phyloP scores from a whole-genome alignment of 495 filamentous ascomycete species.

The Aspergillus biplanus region DNA sequence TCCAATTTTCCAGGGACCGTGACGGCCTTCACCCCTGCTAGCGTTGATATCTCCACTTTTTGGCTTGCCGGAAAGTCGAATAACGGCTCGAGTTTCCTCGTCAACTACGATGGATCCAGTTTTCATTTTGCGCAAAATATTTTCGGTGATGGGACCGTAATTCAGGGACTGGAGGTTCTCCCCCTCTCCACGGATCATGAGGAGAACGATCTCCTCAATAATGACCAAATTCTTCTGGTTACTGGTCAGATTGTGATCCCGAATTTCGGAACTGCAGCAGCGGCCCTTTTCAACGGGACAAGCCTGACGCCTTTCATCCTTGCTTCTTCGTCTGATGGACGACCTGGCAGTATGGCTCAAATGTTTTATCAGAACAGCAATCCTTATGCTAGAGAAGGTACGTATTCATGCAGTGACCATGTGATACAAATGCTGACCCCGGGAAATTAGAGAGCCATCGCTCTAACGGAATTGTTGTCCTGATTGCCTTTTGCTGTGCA shows the following conservation, averaged over 20 bases:
- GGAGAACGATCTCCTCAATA: slow-evolving; percentile 61
- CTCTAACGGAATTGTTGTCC: slow-evolving; percentile 82
- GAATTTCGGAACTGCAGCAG: slow-evolving; percentile 81
- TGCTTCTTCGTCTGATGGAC: slow-evolving; percentile 63
- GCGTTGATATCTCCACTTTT: slow-evolving; percentile 64
- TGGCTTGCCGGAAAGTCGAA: slow-evolving; percentile 75
- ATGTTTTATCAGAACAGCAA: slow-evolving; percentile 77
- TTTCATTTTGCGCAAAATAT: slow-evolving; percentile 60
- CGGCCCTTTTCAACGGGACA: slow-evolving; percentile 83
- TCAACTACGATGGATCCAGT: slow-evolving; percentile 71
- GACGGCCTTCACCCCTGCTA: slow-evolving; percentile 73
- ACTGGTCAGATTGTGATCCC: slow-evolving; percentile 78
- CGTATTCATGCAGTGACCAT: slow-evolving; percentile 28
- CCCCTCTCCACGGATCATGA: slow-evolving; percentile 67
- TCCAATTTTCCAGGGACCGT: slow-evolving; percentile 75
- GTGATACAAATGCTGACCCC: slow-evolving; percentile 29
- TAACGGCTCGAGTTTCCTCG: slow-evolving; percentile 74
- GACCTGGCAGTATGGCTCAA: slow-evolving; percentile 71
- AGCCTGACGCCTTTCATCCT: slow-evolving; percentile 78
- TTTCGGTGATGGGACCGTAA: slow-evolving; percentile 64
- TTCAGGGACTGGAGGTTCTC: slow-evolving; percentile 82
- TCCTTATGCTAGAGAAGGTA: slow-evolving; percentile 60
- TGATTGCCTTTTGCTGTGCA: slow-evolving; percentile 90
- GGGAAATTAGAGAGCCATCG: slow-evolving; percentile 56
- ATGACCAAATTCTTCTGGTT: slow-evolving; percentile 74